Conservation (phyloP, 1,139 yeast species). For the Pichia sp. region DNA sequence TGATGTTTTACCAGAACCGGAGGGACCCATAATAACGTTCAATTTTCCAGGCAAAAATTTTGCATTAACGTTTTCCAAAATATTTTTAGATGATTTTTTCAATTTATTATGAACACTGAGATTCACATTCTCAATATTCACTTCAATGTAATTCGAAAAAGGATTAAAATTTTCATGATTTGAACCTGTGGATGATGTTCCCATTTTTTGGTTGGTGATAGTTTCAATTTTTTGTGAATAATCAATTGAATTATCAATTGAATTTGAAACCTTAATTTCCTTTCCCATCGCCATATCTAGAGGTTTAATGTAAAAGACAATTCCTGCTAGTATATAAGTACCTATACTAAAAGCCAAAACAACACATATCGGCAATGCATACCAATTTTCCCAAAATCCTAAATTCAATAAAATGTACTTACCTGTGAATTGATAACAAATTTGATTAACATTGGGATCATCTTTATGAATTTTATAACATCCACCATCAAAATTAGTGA, state of each 20-base stretch:
- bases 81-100: slow-evolving; percentile 27
- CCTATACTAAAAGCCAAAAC: slow-evolving; percentile 56
- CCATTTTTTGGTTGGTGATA: neutral
- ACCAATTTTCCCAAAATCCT: slow-evolving; percentile 64
- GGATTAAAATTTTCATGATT: neutral
- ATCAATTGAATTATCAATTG: slow-evolving; percentile 13
- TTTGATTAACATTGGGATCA: slow-evolving; percentile 20
- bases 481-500: slow-evolving; percentile 40
- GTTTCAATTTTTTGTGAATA: slow-evolving; percentile 8
- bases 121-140: slow-evolving; percentile 19
- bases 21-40: slow-evolving; percentile 87
- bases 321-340: slow-evolving; percentile 43
- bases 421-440: slow-evolving; percentile 38
- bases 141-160: slow-evolving; percentile 9
- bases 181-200: neutral
- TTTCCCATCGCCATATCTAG: slow-evolving; percentile 52
- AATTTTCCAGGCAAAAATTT: slow-evolving; percentile 54
- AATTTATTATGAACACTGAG: slow-evolving; percentile 20
- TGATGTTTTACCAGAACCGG: slow-evolving; percentile 83
- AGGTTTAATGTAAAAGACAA: slow-evolving; percentile 40
- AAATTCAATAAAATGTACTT: slow-evolving; percentile 45
- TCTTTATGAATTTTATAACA: slow-evolving; percentile 35
- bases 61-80: slow-evolving; percentile 50
- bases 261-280: slow-evolving; percentile 24
- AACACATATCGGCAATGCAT: slow-evolving; percentile 57